phyloP scores from a whole-genome alignment of 225 moss, liverwort and hornwort species.

The Lunularia cruciata region DNA sequence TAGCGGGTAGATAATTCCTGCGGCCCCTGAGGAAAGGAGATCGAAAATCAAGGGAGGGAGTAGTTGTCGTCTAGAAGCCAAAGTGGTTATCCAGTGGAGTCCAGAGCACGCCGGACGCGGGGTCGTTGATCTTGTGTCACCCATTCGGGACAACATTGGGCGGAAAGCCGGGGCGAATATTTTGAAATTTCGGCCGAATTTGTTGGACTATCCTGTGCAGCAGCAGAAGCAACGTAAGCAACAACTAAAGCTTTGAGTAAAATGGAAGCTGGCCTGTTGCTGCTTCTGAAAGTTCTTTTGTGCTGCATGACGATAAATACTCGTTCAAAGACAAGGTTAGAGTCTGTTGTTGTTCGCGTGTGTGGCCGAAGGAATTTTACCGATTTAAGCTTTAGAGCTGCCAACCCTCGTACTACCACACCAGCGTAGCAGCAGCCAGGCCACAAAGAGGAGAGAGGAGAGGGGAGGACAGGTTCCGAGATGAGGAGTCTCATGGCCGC shows the following conservation, averaged over 20 bases:
- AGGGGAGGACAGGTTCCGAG: background rate
- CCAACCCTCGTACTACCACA: background rate
- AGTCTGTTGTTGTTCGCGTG: background rate
- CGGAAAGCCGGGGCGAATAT: slow-evolving; percentile 3
- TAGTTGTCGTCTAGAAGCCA: no score
- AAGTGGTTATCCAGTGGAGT: slow-evolving; percentile 1
- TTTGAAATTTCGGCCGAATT: background rate
- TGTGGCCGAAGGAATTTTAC: background rate
- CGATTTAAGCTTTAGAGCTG: background rate
- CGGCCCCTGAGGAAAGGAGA: no score
- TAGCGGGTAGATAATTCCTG: no score
- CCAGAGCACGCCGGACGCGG: slow-evolving; percentile 4
- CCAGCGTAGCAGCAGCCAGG: background rate
- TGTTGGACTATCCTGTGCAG: background rate
- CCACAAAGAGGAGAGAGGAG: background rate
- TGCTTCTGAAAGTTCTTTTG: background rate
- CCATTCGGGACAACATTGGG: background rate
- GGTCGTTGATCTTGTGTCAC: background rate
- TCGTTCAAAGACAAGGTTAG: background rate
- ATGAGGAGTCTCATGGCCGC: slow-evolving; percentile 16
- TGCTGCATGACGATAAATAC: background rate
- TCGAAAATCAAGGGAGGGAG: no score
- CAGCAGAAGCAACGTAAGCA: no score
- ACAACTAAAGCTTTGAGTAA: no score
- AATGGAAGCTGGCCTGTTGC: no score